These are phyloP conservation scores for Parathielavia hyrcaniae DNA, from an alignment of 495 filamentous ascomycete species.

Conservation along the genomic window DNA sequence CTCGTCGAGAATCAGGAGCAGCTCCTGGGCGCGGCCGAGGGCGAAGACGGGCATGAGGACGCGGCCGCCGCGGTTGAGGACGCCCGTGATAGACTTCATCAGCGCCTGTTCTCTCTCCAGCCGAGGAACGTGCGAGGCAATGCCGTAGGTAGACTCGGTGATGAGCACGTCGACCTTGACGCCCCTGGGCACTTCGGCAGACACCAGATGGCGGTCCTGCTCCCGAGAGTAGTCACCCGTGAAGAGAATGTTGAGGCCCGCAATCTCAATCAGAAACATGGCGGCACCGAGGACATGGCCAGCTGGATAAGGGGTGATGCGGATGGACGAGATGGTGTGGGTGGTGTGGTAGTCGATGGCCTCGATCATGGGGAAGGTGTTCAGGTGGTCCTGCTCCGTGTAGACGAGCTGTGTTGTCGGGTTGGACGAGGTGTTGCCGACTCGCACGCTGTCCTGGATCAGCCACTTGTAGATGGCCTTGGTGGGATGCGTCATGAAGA, in stretches of 20 bases:
- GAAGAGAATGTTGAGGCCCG: slow-evolving; percentile 90
- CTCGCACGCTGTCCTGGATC: slow-evolving; percentile 90
- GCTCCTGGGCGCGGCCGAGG: slow-evolving; percentile 84
- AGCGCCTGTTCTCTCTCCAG: slow-evolving; percentile 83
- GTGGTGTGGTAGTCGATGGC: slow-evolving; percentile 98
- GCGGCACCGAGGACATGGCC: slow-evolving; percentile 97
- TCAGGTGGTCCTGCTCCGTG: slow-evolving; percentile 87
- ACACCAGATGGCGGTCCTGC: slow-evolving; percentile 88
- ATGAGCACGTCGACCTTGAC: slow-evolving; percentile 92
- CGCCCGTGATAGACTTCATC: slow-evolving; percentile 87
- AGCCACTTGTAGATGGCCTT: slow-evolving; percentile 99
- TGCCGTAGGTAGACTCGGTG: slow-evolving; percentile 94
- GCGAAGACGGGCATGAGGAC: slow-evolving; percentile 95
- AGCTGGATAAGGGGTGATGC: slow-evolving; percentile 92
- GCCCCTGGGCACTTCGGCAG: slow-evolving; percentile 75
- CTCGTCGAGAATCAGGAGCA: slow-evolving; percentile 91
- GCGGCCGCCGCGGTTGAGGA: slow-evolving; percentile 84
- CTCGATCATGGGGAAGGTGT: slow-evolving; percentile 88
- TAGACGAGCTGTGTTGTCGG: slow-evolving; percentile 71
- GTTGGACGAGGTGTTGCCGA: slow-evolving; percentile 72
- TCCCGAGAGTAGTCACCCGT: slow-evolving; percentile 96
- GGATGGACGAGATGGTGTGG: slow-evolving; percentile 90
- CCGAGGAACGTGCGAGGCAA: slow-evolving; percentile 81
- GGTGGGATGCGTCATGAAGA: slow-evolving; percentile 98
- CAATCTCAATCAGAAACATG: slow-evolving; percentile 96